Conservation (phyloP, 768 basidiomycete genomes). For the Clitopilus hobsonii region DNA sequence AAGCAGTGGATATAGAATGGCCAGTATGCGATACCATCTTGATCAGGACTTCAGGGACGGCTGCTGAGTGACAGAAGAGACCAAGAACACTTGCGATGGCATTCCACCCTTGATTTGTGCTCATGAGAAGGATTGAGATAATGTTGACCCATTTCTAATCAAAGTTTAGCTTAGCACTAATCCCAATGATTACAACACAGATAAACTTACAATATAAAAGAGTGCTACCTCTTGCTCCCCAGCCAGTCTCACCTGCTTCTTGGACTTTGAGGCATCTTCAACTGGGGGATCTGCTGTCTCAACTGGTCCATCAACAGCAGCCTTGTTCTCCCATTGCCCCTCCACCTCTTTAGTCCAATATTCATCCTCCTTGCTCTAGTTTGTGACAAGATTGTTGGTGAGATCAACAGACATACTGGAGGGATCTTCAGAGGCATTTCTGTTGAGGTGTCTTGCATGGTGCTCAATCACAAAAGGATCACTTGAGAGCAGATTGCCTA, state of each 20-base stretch:
- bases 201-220: not conserved
- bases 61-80: slow-evolving; percentile 31
- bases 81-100: slow-evolving; percentile 8
- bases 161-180: not conserved
- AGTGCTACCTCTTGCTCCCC: not conserved
- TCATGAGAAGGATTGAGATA: not conserved
- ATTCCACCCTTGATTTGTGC: slow-evolving; percentile 10
- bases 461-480: too few species aligned
- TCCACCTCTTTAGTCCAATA: not conserved
- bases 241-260: not conserved
- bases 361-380: not conserved
- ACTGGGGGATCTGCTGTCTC: not conserved
- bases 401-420: not conserved
- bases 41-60: slow-evolving; percentile 18
- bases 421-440: not conserved
- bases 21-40: slow-evolving; percentile 19
- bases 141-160: not conserved
- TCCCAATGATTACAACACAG: not conserved
- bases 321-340: not conserved
- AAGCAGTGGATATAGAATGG: slow-evolving; percentile 14
- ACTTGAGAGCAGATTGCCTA: not conserved
- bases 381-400: not conserved
- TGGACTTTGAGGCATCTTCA: not conserved
- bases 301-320: not conserved
- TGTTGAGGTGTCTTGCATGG: not conserved